Evolutionary conservation across 139 green algal species (phyloP), one percentile per base, ranked within the genome.

Genomic region (Micromonas commoda): DNA sequence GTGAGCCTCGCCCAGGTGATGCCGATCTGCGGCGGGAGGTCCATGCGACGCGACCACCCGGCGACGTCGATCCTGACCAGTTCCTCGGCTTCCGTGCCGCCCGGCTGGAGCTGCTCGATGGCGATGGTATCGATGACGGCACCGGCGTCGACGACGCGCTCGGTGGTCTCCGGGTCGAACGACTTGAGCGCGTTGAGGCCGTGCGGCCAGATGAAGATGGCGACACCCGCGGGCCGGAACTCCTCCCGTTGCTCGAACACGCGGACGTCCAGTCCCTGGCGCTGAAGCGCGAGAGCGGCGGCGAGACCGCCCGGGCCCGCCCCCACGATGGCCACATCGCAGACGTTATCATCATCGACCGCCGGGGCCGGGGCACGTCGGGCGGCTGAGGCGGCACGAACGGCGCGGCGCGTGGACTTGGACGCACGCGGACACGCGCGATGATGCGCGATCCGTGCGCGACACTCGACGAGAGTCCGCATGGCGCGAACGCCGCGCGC

Each of bases 121-220:
- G 45, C 45, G 45, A 57, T 57, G 45, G 45, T 57, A 16, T 57
- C 45, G 45, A 57, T 57, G 23, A 95, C 76, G 65, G 71, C 88
- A 1, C 91, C 91, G 28, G 90, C 90, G 73, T 97, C 90, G 13
- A 95, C 89, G 31, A 96, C 86, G 1, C 86, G 84, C 83, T 93
- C 88, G 1, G 92, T 91, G 63, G 92, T 84, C 87, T 94, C 90
- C 1, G 90, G 86, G 45, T 16, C 9, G 45, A 57, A 23, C 9
- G 45, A 9, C 16, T 16, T 9, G 45, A 57, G 45, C 9, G 9
- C 16, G 9, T 16, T 57, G 9, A 57, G 45, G 45, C 45, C 45
- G 45, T 57, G 45, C 45, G 45, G 45, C 45, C 45, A 57, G 9
- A 57, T 57, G 45, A 57, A 57, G 9, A 57, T 16, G 45, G 45